phyloP scores from a whole-genome alignment of 2,329 filamentous ascomycete species.

The Ophiocordyceps camponoti-rufipedis region DNA sequence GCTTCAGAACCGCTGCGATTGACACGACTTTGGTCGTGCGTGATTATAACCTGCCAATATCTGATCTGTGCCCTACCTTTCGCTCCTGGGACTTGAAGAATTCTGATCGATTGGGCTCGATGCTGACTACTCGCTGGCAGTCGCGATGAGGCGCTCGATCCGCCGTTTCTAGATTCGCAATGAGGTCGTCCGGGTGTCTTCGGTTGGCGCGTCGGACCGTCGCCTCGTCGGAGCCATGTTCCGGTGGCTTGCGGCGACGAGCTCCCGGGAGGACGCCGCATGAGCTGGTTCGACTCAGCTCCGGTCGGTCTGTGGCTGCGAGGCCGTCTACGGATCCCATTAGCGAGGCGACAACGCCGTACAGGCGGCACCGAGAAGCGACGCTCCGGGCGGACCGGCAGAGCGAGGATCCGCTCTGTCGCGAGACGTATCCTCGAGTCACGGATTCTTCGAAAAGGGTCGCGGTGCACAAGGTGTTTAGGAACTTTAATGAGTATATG shows the following conservation, averaged over 20 bases:
- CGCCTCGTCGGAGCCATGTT: neutral
- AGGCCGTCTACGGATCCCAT: constrained; percentile 1
- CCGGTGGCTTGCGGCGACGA: constrained; percentile 4
- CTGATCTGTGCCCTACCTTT: constrained; percentile 12
- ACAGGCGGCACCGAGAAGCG: constrained; percentile 16
- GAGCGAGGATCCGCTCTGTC: constrained; percentile 16
- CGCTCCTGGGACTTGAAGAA: too few relatives aligned
- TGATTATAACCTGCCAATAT: constrained; percentile 23
- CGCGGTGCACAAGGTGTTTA: constrained; percentile 16
- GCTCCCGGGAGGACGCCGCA: neutral
- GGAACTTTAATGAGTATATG: constrained; percentile 9
- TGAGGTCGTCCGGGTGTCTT: constrained; percentile 19
- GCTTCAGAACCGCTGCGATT: constrained; percentile 34
- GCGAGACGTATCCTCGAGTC: constrained; percentile 17
- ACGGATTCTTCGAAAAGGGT: constrained; percentile 9
- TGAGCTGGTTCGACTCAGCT: neutral
- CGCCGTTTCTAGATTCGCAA: constrained; percentile 9
- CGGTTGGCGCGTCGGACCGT: constrained; percentile 12
- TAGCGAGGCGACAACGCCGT: constrained; percentile 12
- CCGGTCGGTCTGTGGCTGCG: constrained; percentile 1
- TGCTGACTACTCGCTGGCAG: neutral
- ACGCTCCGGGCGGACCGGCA: constrained; percentile 14
- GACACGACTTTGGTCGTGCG: constrained; percentile 21
- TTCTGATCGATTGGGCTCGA: too few relatives aligned
- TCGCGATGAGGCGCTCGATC: neutral